phyloP scores from a whole-genome alignment of 169 alveolate species.

The Perkinsus marinus region DNA sequence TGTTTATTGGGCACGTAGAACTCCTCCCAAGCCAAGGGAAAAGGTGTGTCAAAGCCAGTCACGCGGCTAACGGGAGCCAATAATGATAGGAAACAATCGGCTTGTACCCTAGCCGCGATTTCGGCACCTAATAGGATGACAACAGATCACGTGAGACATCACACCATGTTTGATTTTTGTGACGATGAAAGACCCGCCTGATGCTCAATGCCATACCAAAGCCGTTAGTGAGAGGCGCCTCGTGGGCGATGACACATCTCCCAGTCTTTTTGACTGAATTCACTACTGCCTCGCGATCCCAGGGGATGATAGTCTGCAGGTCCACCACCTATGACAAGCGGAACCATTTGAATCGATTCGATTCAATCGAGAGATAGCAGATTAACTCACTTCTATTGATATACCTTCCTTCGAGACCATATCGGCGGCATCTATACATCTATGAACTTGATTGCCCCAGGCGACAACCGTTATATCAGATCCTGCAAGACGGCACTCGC shows the following conservation, averaged over 20 bases:
- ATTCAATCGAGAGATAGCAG: too few relatives aligned
- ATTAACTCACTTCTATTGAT: slow-evolving; percentile 55
- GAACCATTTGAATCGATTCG: background rate
- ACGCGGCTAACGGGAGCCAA: slow-evolving; percentile 86
- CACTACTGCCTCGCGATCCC: slow-evolving; percentile 82
- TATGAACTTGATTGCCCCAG: slow-evolving; percentile 64
- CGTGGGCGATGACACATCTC: slow-evolving; percentile 78
- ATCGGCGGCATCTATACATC: slow-evolving; percentile 70
- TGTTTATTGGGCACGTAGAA: slow-evolving; percentile 72
- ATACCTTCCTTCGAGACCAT: slow-evolving; percentile 70
- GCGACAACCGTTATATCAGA: slow-evolving; percentile 57
- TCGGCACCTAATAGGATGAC: slow-evolving; percentile 75
- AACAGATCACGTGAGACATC: too few relatives aligned
- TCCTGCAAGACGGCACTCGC: background rate
- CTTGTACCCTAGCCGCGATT: slow-evolving; percentile 75
- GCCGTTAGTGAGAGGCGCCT: slow-evolving; percentile 67
- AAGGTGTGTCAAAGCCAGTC: slow-evolving; percentile 91
- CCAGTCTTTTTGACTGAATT: slow-evolving; percentile 82
- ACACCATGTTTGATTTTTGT: background rate
- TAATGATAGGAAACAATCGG: slow-evolving; percentile 75
- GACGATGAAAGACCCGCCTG: background rate
- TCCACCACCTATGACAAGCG: slow-evolving; percentile 46
- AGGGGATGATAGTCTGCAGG: slow-evolving; percentile 85
- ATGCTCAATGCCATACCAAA: background rate
- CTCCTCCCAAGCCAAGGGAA: slow-evolving; percentile 79